phyloP scores from a whole-genome alignment of 1,284 basidiomycete genomes.

The Fistulina hepatica region DNA sequence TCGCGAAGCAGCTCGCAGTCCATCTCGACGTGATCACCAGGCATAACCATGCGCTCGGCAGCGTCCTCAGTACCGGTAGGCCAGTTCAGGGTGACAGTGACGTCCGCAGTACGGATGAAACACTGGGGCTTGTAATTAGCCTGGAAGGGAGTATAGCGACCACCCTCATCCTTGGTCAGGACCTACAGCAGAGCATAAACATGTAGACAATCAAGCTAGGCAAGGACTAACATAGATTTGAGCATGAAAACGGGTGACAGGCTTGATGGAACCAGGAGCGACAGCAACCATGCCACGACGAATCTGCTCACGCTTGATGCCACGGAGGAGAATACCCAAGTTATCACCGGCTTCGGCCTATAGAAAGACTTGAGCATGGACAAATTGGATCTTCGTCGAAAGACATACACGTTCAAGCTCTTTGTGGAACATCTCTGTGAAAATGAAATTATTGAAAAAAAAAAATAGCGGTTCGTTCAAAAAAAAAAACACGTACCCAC shows the following conservation, averaged over 20 bases:
- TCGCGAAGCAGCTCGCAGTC: conserved; percentile 79
- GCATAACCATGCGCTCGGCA: conserved; percentile 91
- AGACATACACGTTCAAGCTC: conserved; percentile 80
- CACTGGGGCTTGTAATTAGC: conserved; percentile 94
- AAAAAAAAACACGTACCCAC: conserved; percentile 51
- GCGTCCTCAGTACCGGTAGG: conserved; percentile 72
- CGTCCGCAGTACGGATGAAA: conserved; percentile 93
- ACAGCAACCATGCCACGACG: conserved; percentile 89
- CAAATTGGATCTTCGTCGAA: conserved; percentile 1
- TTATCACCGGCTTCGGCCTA: conserved; percentile 98
- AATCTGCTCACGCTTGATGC: conserved; percentile 95
- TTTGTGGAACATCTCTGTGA: conserved; percentile 97
- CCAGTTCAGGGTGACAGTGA: conserved; percentile 82
- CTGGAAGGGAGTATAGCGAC: conserved; percentile 97
- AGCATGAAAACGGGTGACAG: conserved; percentile 89
- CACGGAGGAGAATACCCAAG: conserved; percentile 96
- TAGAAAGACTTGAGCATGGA: conserved; percentile 3
- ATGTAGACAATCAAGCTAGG: conserved; percentile 3
- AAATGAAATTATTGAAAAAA: not conserved
- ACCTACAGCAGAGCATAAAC: conserved; percentile 33
- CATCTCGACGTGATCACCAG: conserved; percentile 97
- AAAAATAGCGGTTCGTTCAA: too few species aligned
- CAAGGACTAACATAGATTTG: conserved; percentile 67
- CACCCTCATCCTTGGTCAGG: conserved; percentile 96
- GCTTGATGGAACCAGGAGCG: conserved; percentile 88